A percentile compares a stretch with the other conserved stretches of the same genome.
phyloP scores from a whole-genome alignment of 805 yeast genomes.

The Candida maris region DNA sequence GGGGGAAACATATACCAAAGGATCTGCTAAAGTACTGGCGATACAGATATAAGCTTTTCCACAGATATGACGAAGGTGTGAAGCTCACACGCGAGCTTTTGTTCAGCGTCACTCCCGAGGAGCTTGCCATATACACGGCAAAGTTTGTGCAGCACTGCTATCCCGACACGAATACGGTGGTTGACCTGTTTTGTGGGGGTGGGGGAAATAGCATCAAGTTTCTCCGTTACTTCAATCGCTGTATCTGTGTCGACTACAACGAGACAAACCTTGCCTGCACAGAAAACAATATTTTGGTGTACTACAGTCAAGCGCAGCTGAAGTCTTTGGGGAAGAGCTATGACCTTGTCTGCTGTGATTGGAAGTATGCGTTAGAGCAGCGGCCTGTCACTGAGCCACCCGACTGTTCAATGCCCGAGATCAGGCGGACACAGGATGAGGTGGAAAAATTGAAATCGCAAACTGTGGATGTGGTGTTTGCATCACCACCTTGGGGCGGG shows the following conservation, averaged over 20 bases:
- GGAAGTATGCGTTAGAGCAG: constrained; percentile 8
- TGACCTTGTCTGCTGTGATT: constrained; percentile 15
- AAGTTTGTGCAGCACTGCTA: constrained; percentile 48
- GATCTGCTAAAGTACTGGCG: constrained; percentile 56
- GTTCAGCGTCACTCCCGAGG: constrained; percentile 88
- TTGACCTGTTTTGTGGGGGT: constrained; percentile 83
- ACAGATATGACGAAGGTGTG: constrained; percentile 63
- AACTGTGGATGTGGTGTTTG: constrained; percentile 52
- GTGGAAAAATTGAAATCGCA: constrained; percentile 5
- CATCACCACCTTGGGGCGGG: constrained; percentile 93
- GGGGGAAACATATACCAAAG: constrained; percentile 27
- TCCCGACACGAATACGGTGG: constrained; percentile 43
- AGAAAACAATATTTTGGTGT: constrained; percentile 59
- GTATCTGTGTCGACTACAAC: constrained; percentile 62
- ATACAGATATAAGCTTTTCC: constrained; percentile 57
- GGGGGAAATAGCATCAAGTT: constrained; percentile 85
- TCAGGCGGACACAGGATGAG: constrained; percentile 7
- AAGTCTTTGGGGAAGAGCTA: constrained; percentile 52
- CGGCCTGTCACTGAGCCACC: constrained; percentile 6
- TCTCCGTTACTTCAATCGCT: constrained; percentile 52
- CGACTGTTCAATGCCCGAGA: constrained; percentile 4
- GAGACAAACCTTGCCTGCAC: constrained; percentile 63
- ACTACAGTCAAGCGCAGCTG: constrained; percentile 38
- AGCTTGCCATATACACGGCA: constrained; percentile 58
- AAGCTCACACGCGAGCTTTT: constrained; percentile 69